Evolutionary conservation across 164 flowering plant genomes (phyloP).

Genomic region (Vitis riparia): DNA sequence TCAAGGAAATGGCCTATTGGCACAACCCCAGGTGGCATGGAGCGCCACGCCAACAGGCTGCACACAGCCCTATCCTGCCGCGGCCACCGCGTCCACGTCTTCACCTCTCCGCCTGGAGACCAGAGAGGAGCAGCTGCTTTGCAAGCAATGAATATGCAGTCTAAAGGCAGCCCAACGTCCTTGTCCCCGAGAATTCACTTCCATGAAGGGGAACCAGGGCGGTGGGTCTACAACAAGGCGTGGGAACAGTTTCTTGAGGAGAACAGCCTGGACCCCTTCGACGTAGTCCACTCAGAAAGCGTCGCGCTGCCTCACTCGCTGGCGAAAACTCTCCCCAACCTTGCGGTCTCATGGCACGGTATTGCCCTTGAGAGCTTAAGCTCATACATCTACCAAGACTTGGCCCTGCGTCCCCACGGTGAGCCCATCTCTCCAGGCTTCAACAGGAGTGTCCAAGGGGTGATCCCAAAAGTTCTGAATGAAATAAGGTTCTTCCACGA

Average conservation of each 20-base stretch:
- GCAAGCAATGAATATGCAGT: too few relatives aligned
- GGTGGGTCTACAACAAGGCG: too few relatives aligned
- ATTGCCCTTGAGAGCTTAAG: slow-evolving; percentile 51
- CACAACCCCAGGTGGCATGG: slow-evolving; percentile 64
- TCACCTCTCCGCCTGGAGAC: slow-evolving; percentile 32
- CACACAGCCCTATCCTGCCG: slow-evolving; percentile 40
- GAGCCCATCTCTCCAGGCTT: background rate
- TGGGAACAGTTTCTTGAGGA: too few relatives aligned
- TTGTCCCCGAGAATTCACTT: background rate
- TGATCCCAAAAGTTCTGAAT: slow-evolving; percentile 41
- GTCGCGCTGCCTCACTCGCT: slow-evolving; percentile 50
- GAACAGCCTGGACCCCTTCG: slow-evolving; percentile 13
- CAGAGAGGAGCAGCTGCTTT: too few relatives aligned
- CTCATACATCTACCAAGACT: slow-evolving; percentile 44
- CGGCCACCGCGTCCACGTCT: slow-evolving; percentile 62
- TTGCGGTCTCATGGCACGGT: slow-evolving; percentile 64
- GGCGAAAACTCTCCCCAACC: slow-evolving; percentile 34
- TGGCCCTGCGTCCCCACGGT: slow-evolving; percentile 21
- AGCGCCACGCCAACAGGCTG: slow-evolving; percentile 55
- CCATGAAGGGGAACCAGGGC: slow-evolving; percentile 22
- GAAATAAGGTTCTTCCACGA: slow-evolving; percentile 49
- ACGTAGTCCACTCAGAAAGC: slow-evolving; percentile 54
- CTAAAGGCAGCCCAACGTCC: too few relatives aligned
- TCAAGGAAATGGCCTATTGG: slow-evolving; percentile 60
- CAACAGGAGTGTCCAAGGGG: slow-evolving; percentile 21